Percentiles rank a stretch among this genome's conserved stretches.
Evolutionary conservation across 2,329 filamentous ascomycete genomes (phyloP).

Genomic region (Colletotrichum musae): DNA sequence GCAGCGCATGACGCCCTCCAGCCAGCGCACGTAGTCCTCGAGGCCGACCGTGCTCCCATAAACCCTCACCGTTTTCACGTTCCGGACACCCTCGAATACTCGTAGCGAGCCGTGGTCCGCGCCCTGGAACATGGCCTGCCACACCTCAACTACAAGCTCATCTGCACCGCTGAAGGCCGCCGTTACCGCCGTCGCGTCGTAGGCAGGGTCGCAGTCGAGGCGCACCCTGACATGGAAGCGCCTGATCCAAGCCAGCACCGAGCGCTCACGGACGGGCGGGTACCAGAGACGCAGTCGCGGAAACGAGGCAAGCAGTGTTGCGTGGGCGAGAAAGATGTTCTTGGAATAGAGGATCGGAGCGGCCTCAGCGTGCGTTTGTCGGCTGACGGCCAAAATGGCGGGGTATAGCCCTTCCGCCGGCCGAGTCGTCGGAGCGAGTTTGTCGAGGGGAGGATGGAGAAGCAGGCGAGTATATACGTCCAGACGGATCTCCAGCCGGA

Average conservation of each 20-base stretch:
- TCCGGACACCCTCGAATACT: constrained; percentile 59
- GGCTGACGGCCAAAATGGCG: constrained; percentile 57
- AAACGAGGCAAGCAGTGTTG: constrained; percentile 55
- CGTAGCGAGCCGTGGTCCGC: constrained; percentile 55
- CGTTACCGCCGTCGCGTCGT: constrained; percentile 48
- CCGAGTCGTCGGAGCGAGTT: constrained; percentile 30
- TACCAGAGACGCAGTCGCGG: constrained; percentile 55
- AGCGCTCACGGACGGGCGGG: constrained; percentile 49
- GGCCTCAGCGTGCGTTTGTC: constrained; percentile 58
- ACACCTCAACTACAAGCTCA: constrained; percentile 57
- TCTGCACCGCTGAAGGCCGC: constrained; percentile 54
- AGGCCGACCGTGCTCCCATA: constrained; percentile 57
- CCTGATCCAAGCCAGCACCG: constrained; percentile 52
- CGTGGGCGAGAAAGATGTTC: constrained; percentile 62
- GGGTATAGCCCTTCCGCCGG: constrained; percentile 48
- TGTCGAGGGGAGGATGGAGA: constrained; percentile 46
- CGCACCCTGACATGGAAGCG: constrained; percentile 57
- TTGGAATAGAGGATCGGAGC: constrained; percentile 57
- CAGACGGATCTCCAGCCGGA: constrained; percentile 62
- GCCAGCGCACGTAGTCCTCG: constrained; percentile 59
- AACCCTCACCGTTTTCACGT: constrained; percentile 54
- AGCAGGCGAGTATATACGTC: constrained; percentile 62
- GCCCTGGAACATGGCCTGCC: constrained; percentile 56
- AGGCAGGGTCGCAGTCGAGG: constrained; percentile 57
- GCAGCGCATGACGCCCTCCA: constrained; percentile 54